phyloP scores from a whole-genome alignment of 2,329 filamentous ascomycete genomes.

The Amesomyces nigricolor region DNA sequence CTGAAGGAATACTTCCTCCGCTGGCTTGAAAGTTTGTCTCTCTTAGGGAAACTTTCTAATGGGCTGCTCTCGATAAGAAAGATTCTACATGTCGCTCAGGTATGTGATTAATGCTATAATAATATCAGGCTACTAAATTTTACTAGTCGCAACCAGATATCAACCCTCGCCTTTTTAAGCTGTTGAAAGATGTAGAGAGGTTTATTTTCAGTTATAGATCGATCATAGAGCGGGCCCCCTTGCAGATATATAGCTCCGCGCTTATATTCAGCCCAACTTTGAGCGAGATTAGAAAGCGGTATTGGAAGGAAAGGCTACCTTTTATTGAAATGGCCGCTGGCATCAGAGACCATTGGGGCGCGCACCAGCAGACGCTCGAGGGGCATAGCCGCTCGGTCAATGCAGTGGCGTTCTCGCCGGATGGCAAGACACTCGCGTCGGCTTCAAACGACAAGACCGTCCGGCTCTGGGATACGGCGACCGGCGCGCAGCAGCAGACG shows the following conservation, averaged over 20 bases:
- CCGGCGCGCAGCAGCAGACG: background rate
- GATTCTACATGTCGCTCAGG: constrained; percentile 10
- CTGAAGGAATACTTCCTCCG: constrained; percentile 10
- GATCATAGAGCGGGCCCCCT: constrained; percentile 7
- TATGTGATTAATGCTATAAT: constrained; percentile 6
- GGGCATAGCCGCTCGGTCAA: constrained; percentile 6
- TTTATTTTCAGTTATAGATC: background rate
- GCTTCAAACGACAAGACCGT: background rate
- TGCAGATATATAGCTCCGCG: constrained; percentile 14
- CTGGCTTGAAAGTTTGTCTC: constrained; percentile 16
- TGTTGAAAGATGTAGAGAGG: background rate
- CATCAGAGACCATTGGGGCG: background rate
- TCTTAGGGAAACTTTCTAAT: constrained; percentile 6
- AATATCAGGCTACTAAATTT: constrained; percentile 5
- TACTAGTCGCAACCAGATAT: constrained; percentile 1
- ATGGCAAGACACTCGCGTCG: background rate
- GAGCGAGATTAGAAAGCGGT: background rate
- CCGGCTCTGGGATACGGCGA: background rate
- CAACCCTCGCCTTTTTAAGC: background rate
- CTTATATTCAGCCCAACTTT: constrained; percentile 8
- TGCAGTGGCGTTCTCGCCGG: constrained; percentile 17
- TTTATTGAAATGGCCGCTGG: background rate
- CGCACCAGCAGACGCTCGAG: constrained; percentile 14
- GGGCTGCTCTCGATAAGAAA: constrained; percentile 10
- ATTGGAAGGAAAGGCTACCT: background rate